Evolutionary conservation across 768 basidiomycete genomes (phyloP).

Genomic region (Daedalea quercina): DNA sequence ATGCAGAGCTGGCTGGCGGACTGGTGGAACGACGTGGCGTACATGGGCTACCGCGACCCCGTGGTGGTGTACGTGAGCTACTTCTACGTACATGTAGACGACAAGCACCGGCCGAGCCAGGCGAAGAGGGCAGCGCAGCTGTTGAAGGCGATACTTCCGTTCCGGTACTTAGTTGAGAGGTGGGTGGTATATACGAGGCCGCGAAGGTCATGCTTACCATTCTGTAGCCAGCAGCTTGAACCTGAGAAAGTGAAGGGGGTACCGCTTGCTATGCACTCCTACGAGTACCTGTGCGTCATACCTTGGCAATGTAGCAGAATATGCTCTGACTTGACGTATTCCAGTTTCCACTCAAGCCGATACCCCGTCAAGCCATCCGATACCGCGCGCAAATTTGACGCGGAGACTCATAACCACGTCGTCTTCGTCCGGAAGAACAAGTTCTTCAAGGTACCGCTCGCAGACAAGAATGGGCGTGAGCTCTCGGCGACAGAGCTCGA

Average conservation of each 20-base stretch:
- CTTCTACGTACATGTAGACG: slow-evolving; percentile 84
- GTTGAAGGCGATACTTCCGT: slow-evolving; percentile 79
- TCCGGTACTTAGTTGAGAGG: slow-evolving; percentile 80
- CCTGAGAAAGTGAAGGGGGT: slow-evolving; percentile 77
- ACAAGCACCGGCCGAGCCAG: slow-evolving; percentile 45
- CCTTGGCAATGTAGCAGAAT: background rate
- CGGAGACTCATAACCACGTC: slow-evolving; percentile 74
- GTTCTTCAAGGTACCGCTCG: slow-evolving; percentile 79
- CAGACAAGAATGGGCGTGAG: slow-evolving; percentile 55
- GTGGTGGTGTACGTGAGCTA: slow-evolving; percentile 93
- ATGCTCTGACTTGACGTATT: background rate
- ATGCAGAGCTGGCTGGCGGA: slow-evolving; percentile 84
- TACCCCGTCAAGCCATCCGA: slow-evolving; percentile 82
- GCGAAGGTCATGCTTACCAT: background rate
- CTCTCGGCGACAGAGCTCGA: slow-evolving; percentile 81
- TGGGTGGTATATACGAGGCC: slow-evolving; percentile 27
- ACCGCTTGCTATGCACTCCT: slow-evolving; percentile 89
- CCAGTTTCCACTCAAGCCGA: slow-evolving; percentile 87
- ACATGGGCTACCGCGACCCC: slow-evolving; percentile 83
- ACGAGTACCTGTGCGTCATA: slow-evolving; percentile 76
- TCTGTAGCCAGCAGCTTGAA: slow-evolving; percentile 53
- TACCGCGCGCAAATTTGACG: slow-evolving; percentile 75
- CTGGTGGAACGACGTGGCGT: slow-evolving; percentile 97
- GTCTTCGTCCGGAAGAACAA: slow-evolving; percentile 88
- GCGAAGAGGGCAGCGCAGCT: slow-evolving; percentile 75